Conservation (phyloP, 306 rosid genomes). For the Cucumis sativus region DNA sequence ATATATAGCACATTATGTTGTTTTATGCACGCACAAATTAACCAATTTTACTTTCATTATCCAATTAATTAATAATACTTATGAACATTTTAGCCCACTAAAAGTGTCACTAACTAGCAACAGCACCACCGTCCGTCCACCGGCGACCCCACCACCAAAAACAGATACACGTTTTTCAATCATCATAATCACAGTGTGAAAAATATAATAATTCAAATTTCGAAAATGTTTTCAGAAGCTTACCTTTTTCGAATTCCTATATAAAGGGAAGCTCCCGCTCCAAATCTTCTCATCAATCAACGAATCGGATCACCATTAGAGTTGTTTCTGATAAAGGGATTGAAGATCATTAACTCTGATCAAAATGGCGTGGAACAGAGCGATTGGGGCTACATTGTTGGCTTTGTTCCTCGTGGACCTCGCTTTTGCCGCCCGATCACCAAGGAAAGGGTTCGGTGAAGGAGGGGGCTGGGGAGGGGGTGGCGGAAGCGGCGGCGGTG, state of each 20-base stretch:
- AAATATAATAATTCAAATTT: not conserved
- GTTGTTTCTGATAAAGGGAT: not conserved
- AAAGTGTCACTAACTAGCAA: not conserved
- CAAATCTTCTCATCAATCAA: not conserved
- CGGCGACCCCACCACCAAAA: not conserved
- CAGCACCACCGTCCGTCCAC: constrained; percentile 1
- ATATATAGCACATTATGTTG: not conserved
- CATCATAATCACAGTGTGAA: not conserved
- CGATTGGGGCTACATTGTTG: constrained; percentile 38
- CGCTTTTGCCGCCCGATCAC: constrained; percentile 42
- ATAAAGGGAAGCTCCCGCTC: not conserved
- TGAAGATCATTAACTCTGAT: not conserved
- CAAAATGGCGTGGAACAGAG: constrained; percentile 38
- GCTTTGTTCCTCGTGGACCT: constrained; percentile 44
- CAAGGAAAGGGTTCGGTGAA: not conserved
- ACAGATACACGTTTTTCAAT: not conserved
- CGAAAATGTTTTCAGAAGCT: not conserved
- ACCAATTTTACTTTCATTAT: not conserved
- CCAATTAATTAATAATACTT: not conserved
- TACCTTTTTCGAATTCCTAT: not conserved
- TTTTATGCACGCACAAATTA: not conserved
- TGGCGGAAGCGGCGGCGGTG: not conserved
- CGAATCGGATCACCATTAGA: not conserved
- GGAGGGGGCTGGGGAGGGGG: not conserved
- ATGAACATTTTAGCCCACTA: not conserved